phyloP scores from a whole-genome alignment of 2,329 filamentous ascomycete genomes.

The Fusarium sp. region DNA sequence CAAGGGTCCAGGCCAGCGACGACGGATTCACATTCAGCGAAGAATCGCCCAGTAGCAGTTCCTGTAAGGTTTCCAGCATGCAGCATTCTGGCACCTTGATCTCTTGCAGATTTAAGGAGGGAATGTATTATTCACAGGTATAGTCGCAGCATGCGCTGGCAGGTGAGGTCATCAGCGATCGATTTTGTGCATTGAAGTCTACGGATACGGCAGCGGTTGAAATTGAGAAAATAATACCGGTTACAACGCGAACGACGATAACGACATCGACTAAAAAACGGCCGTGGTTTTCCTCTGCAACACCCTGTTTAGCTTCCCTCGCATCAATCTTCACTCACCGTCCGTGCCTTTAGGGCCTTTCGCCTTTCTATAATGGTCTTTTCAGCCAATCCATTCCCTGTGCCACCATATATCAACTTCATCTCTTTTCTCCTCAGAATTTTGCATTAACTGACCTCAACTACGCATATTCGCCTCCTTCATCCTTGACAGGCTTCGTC shows the following conservation, averaged over 20 bases:
- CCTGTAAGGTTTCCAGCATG: conserved; percentile 26
- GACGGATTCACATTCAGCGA: conserved; percentile 12
- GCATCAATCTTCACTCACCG: conserved; percentile 25
- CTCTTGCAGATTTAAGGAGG: conserved; percentile 6
- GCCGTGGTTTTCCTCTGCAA: conserved; percentile 18
- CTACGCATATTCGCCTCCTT: conserved; percentile 10
- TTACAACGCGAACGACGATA: conserved; percentile 19
- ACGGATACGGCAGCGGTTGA: conserved; percentile 3
- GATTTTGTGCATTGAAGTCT: conserved; percentile 6
- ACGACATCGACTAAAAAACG: conserved; percentile 25
- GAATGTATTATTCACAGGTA: neutral
- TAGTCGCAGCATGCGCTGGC: neutral
- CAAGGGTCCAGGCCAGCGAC: conserved; percentile 28
- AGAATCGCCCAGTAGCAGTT: conserved; percentile 36
- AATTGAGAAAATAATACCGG: conserved; percentile 11
- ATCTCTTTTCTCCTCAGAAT: conserved; percentile 10
- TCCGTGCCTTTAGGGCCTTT: neutral
- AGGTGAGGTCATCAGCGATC: conserved; percentile 2
- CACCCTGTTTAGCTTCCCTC: conserved; percentile 27
- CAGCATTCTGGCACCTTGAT: conserved; percentile 16
- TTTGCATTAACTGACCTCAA: conserved; percentile 20
- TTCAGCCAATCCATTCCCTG: conserved; percentile 25
- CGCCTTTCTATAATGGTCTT: conserved; percentile 12
- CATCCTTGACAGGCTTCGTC: conserved; percentile 3
- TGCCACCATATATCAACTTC: conserved; percentile 20